A percentile compares a stretch with the other conserved stretches of the same genome.
These are phyloP conservation scores for Arxiozyma slooffiae DNA, from an alignment of 1,139 yeast genomes.

Conservation along the genomic window DNA sequence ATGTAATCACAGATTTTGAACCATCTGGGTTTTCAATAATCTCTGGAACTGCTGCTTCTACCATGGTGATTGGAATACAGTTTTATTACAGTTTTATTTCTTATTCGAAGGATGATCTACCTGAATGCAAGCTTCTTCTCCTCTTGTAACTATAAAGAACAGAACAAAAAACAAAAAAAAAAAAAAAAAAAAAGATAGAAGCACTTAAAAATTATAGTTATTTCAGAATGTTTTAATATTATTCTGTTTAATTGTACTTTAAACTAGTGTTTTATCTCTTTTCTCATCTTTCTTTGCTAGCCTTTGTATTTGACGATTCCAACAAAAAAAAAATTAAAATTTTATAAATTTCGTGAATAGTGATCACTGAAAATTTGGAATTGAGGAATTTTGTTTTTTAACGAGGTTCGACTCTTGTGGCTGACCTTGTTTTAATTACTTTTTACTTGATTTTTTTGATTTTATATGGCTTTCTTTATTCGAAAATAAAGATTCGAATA, in stretches of 20 bases:
- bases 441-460: neutral
- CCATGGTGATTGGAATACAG: constrained; percentile 11
- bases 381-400: neutral
- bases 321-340: too few species aligned
- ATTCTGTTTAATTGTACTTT: neutral
- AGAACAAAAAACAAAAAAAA: too few species aligned
- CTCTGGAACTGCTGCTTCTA: constrained; percentile 54
- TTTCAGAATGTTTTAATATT: too few species aligned
- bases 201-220: too few species aligned
- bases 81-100: too few species aligned
- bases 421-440: neutral
- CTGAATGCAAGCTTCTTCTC: neutral
- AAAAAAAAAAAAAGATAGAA: too few species aligned
- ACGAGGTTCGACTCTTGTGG: neutral
- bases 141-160: too few species aligned
- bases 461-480: too few species aligned
- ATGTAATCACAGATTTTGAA: constrained; percentile 78
- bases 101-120: neutral
- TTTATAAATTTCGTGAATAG: neutral
- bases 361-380: neutral
- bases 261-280: neutral
- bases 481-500: neutral
- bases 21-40: constrained; percentile 76
- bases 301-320: too few species aligned
- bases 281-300: neutral